Conservation (phyloP, 805 yeast species). For the Pichia rugopelliculosa region DNA sequence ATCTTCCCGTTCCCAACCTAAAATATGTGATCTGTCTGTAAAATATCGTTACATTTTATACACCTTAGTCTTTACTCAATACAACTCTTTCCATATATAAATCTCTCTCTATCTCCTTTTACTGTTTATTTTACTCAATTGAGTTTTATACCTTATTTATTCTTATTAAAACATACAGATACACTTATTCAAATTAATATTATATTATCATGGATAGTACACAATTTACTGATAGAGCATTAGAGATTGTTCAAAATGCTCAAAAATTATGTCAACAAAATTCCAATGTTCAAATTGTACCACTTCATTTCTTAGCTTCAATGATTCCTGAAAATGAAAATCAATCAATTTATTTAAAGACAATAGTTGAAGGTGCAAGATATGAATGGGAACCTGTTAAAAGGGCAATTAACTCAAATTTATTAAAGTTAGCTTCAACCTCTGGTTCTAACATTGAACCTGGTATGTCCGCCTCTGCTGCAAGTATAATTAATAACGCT, state of each 20-base stretch:
- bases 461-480: conserved; percentile 67
- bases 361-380: conserved; percentile 77
- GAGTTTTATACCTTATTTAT: no score
- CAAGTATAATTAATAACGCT: conserved; percentile 67
- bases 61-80: no score
- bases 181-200: not conserved
- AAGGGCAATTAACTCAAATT: conserved; percentile 68
- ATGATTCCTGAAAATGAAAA: conserved; percentile 59
- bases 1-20: not conserved
- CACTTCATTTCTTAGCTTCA: conserved; percentile 89
- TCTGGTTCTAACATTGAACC: conserved; percentile 83
- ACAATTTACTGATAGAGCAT: conserved; percentile 91
- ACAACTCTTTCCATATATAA: no score
- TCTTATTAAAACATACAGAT: no score
- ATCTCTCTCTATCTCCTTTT: not conserved
- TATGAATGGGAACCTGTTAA: conserved; percentile 80
- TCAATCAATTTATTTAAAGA: conserved; percentile 62
- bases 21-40: not conserved
- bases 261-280: conserved; percentile 77
- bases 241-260: conserved; percentile 71
- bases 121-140: no score
- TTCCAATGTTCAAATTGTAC: conserved; percentile 73
- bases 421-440: conserved; percentile 83
- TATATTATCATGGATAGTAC: conserved; percentile 46
- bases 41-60: not conserved